Percentiles rank a stretch among this genome's conserved stretches.
phyloP scores from a whole-genome alignment of 2,329 filamentous ascomycete species.

The Fusarium clavum region DNA sequence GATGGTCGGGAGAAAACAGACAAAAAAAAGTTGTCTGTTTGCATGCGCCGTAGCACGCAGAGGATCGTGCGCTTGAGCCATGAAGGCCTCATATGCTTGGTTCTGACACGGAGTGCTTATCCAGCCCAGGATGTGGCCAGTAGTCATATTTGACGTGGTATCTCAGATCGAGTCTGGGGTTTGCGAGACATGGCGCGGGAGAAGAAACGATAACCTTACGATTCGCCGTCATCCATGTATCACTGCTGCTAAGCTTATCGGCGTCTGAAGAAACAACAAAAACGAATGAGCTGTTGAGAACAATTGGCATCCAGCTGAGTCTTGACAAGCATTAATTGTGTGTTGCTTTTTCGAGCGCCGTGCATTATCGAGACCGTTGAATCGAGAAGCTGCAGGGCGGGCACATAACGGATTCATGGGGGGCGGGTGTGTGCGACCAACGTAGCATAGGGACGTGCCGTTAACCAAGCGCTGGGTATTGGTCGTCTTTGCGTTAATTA shows the following conservation, averaged over 20 bases:
- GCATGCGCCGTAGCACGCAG: background rate
- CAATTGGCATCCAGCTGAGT: slow-evolving; percentile 21
- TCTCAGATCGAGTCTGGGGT: slow-evolving; percentile 30
- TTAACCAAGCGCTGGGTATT: slow-evolving; percentile 30
- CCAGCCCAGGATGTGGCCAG: slow-evolving; percentile 1
- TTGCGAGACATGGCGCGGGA: slow-evolving; percentile 19
- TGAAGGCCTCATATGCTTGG: slow-evolving; percentile 23
- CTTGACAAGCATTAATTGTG: slow-evolving; percentile 8
- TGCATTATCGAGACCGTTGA: slow-evolving; percentile 43
- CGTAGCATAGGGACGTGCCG: slow-evolving; percentile 37
- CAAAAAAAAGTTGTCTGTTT: background rate
- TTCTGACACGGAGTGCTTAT: slow-evolving; percentile 2
- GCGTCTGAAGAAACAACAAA: slow-evolving; percentile 3
- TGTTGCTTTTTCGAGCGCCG: slow-evolving; percentile 39
- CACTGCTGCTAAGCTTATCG: slow-evolving; percentile 14
- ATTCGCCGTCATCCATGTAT: slow-evolving; percentile 18
- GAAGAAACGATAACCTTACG: slow-evolving; percentile 16
- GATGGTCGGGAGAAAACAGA: background rate
- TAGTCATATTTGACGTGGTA: slow-evolving; percentile 11
- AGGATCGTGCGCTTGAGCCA: background rate
- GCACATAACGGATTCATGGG: slow-evolving; percentile 35
- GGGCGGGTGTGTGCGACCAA: slow-evolving; percentile 16
- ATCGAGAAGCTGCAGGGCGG: slow-evolving; percentile 44
- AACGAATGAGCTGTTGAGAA: slow-evolving; percentile 23
- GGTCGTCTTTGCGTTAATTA: slow-evolving; percentile 36